Conservation (phyloP, 164 flowering plant genomes). For the Macadamia tetraphylla region DNA sequence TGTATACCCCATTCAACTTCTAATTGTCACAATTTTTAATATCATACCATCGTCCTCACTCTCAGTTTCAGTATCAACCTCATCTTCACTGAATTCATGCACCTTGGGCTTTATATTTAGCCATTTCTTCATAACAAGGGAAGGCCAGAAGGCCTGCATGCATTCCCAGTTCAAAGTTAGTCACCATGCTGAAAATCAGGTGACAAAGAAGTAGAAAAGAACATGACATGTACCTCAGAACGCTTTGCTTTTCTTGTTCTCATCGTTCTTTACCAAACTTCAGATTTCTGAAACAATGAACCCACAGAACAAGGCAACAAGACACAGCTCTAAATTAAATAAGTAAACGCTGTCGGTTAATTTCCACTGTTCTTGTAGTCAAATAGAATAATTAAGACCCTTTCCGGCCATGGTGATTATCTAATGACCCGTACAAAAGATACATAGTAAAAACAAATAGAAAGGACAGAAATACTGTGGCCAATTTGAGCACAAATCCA, state of each 20-base stretch:
- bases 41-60: conserved; percentile 71
- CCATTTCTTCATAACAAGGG: conserved; percentile 86
- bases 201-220: conserved; percentile 1
- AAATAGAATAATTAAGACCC: background rate
- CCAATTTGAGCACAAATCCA: conserved; percentile 23
- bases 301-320: background rate
- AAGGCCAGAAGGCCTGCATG: conserved; percentile 68
- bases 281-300: background rate
- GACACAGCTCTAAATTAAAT: background rate
- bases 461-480: conserved; percentile 25
- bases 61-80: conserved; percentile 61
- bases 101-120: conserved; percentile 61
- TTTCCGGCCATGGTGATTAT: conserved; percentile 3
- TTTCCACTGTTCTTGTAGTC: background rate
- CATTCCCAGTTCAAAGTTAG: background rate
- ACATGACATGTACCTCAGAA: conserved; percentile 36
- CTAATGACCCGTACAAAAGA: conserved; percentile 15
- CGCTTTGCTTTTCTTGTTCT: conserved; percentile 40
- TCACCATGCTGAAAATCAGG: background rate
- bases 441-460: conserved; percentile 20
- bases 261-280: conserved; percentile 21
- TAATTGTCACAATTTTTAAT: background rate
- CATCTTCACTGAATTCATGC: conserved; percentile 72
- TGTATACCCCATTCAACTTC: background rate
- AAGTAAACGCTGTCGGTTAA: background rate